Evolutionary conservation across 495 filamentous ascomycete genomes (phyloP), one percentile per base, ranked within the genome.

Genomic region (Penicillium silybi): DNA sequence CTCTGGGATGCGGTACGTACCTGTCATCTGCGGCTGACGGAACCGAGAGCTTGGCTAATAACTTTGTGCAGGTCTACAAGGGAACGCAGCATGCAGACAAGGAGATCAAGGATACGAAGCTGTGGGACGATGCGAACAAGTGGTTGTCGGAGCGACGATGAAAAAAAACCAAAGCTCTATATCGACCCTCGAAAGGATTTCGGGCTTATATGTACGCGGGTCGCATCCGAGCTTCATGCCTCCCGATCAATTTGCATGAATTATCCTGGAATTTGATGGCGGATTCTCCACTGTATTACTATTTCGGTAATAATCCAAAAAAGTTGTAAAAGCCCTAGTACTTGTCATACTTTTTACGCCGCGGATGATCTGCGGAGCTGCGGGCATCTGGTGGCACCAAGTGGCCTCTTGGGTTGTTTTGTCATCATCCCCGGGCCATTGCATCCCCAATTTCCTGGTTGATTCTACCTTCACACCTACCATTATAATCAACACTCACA

Each of bases 1-100:
- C 81, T 97, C 46, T 95, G 91, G 77, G 84, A 89, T 70, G 87
- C 89, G 25, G 80, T 95, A 62, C 64, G 82, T 77, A 3, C 17
- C 39, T 41, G 15, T 17, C 22, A 19, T 47, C 16, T 41, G 9
- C 13, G 17, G 29, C 29, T 13, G 11, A 32, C 11, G 29, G 13
- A 9, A 20, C n/a, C 13, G 11, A 19, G n/a, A 20, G 15, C 16
- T 5, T 11, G n/a, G 42, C 58, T 64, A 26, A 61, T 53, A 7
- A 7, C 56, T 42, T 40, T 15, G 29, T 48, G 25, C 48, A 84
- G 80, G 71, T 85, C 17, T 83, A 86, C 63, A 77, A 72, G 27
- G 89, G 84, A 32, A 76, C 90, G 11, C 84, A 87, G 71, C 73
- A 69, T 22, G 77, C 86, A 13, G 80, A 75, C n/a, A 78, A 76